phyloP scores from a whole-genome alignment of 1,284 basidiomycete genomes.

The Ustilago loliicola region DNA sequence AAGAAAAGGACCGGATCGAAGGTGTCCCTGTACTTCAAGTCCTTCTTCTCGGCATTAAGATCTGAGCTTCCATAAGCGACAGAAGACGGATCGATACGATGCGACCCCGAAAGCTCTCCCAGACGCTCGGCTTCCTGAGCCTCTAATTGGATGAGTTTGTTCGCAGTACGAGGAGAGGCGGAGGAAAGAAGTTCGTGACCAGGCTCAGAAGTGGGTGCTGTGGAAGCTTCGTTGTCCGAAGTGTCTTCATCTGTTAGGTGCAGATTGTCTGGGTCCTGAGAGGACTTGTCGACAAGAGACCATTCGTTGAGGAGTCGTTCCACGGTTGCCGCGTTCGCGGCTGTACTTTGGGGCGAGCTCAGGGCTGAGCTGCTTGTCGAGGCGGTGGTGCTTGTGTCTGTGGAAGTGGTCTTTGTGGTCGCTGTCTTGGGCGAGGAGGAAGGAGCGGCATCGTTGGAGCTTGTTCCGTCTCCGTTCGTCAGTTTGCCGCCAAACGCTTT shows the following conservation, averaged over 20 bases:
- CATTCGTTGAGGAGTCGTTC: conserved; percentile 50
- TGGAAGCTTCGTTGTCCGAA: conserved; percentile 22
- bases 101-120: conserved; percentile 24
- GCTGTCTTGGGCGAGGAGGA: background rate
- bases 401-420: background rate
- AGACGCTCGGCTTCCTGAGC: conserved; percentile 9
- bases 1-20: conserved; percentile 53
- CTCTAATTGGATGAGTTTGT: conserved; percentile 11
- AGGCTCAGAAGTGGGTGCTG: conserved; percentile 1
- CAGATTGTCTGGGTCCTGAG: conserved; percentile 40
- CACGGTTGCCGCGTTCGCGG: conserved; percentile 37
- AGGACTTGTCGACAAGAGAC: conserved; percentile 41
- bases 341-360: background rate
- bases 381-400: background rate
- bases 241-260: conserved; percentile 54
- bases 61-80: conserved; percentile 4
- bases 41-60: conserved; percentile 2
- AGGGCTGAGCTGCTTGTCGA: conserved; percentile 7
- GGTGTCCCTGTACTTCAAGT: background rate
- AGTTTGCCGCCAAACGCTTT: conserved; percentile 36
- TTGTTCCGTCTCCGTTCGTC: conserved; percentile 3
- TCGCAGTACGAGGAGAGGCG: background rate
- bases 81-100: conserved; percentile 18
- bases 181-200: conserved; percentile 9
- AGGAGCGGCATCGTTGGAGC: background rate